phyloP scores from a whole-genome alignment of 2,329 filamentous ascomycete genomes.

The Penicillium sp. region DNA sequence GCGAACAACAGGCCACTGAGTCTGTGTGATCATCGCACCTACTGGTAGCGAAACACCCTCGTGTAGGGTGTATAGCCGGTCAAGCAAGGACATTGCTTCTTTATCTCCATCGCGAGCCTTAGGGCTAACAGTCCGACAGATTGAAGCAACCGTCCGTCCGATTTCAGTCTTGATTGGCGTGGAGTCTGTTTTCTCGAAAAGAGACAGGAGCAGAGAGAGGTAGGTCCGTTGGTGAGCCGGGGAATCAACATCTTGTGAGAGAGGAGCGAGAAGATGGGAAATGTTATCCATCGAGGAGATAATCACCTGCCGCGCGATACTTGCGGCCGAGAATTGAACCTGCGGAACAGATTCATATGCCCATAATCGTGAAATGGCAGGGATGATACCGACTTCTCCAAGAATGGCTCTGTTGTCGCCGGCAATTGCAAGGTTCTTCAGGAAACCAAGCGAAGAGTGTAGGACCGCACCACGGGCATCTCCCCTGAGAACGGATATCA shows the following conservation, averaged over 20 bases:
- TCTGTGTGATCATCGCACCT: constrained; percentile 45
- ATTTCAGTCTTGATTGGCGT: constrained; percentile 48
- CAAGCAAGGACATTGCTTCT: constrained; percentile 26
- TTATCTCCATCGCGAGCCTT: constrained; percentile 24
- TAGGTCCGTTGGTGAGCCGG: constrained; percentile 35
- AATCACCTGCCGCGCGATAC: constrained; percentile 42
- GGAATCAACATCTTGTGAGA: constrained; percentile 30
- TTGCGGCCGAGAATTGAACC: constrained; percentile 45
- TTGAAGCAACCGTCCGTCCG: constrained; percentile 46
- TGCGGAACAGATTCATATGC: constrained; percentile 43
- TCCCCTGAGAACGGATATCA: constrained; percentile 42
- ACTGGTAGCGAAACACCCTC: constrained; percentile 39
- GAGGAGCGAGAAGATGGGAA: constrained; percentile 33
- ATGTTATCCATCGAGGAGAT: constrained; percentile 40
- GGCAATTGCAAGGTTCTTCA: constrained; percentile 50
- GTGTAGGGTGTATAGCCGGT: constrained; percentile 38
- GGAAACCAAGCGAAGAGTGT: constrained; percentile 46
- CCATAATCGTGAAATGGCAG: constrained; percentile 41
- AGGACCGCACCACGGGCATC: constrained; percentile 42
- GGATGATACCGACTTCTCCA: constrained; percentile 40
- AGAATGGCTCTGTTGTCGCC: constrained; percentile 41
- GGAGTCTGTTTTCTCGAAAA: constrained; percentile 45
- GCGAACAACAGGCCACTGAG: constrained; percentile 48
- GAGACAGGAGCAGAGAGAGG: constrained; percentile 42
- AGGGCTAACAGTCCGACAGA: constrained; percentile 42